These are phyloP conservation scores for Erodium moschatum DNA, from an alignment of 441 rosid genomes.

Conservation along the genomic window DNA sequence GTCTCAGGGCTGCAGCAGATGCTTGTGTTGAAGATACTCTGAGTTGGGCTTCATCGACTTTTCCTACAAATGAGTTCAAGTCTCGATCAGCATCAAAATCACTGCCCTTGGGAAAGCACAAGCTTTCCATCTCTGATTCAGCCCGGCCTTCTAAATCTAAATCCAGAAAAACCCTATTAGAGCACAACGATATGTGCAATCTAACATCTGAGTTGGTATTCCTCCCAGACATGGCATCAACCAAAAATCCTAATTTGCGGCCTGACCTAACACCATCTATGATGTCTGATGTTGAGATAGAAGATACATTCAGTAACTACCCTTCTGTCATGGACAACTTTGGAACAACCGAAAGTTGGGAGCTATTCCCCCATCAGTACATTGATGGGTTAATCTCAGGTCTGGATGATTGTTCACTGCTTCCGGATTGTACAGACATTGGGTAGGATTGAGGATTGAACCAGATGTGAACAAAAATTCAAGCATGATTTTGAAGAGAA, in stretches of 20 bases:
- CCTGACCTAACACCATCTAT: slow-evolving; percentile 37
- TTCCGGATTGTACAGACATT: slow-evolving; percentile 52
- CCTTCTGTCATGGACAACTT: slow-evolving; percentile 24
- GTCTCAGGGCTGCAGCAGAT: slow-evolving; percentile 60
- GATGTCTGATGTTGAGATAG: slow-evolving; percentile 24
- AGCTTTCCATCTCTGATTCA: slow-evolving; percentile 42
- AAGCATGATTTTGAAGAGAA: slow-evolving; percentile 11
- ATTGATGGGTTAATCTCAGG: slow-evolving; percentile 40
- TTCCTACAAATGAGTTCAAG: slow-evolving; percentile 51
- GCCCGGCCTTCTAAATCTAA: slow-evolving; percentile 54
- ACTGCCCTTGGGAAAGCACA: slow-evolving; percentile 71
- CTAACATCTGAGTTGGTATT: slow-evolving; percentile 29
- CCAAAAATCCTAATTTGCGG: slow-evolving; percentile 41
- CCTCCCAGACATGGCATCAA: slow-evolving; percentile 23
- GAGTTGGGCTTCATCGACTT: slow-evolving; percentile 59
- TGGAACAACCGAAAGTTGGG: slow-evolving; percentile 26
- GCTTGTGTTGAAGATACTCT: slow-evolving; percentile 48
- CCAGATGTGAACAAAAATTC: neutral
- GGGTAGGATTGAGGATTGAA: slow-evolving; percentile 35
- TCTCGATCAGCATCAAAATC: slow-evolving; percentile 38
- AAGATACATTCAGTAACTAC: slow-evolving; percentile 16
- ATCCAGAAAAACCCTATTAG: slow-evolving; percentile 41
- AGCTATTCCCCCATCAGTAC: slow-evolving; percentile 36
- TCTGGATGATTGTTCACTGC: slow-evolving; percentile 58
- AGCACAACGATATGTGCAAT: slow-evolving; percentile 30